Base-by-base conservation (phyloP, 1,139 yeast genomes). In the Citeromyces siamensis region DNA sequence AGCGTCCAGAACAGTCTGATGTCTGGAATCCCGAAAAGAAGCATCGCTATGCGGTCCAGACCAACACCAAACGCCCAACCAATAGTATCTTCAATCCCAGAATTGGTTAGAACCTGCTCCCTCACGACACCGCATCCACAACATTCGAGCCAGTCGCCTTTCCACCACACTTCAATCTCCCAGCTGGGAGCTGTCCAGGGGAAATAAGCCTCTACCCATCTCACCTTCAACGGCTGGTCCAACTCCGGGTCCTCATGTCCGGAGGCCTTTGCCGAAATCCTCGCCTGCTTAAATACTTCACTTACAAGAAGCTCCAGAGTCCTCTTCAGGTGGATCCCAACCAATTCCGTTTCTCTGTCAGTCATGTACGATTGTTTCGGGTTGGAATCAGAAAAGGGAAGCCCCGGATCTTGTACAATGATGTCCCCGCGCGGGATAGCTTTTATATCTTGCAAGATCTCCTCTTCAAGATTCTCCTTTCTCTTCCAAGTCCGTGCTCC, bases 11-110 rank as follows among this genome's bases (percentile, higher is more conserved):
- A 84, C 35, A 90, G 62, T 45, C 99, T 68, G 44, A 90, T 90
- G 55, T 90, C 99, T 2, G 97, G 97, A 37, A 90, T 81, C 17
- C 93, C 95, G 59, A 88, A 90, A 39, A 90, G 64, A 14, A 90
- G 62, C 98, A 90, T 90, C 36, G 98, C 98, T 41, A 90, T 76
- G 51, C 99, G 70, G 55, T 90, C 99, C 37, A 90, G 64, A 0
- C 99, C 99, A 38, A 93, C 68, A 7, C 99, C 99, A 60, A 93
- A 90, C 0, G 98, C 99, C 98, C 98, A 90, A 6, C 95, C 94
- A 38, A 85, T 72, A 19, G 78, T 71, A 39, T 72, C 67, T 10
- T 66, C 57, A 36, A 80, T 64, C 0, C 84, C 93, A 1, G 96
- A 71, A 45, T 79, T 81, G 26, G 72, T 60, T 35, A 86, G 62